Percentiles rank a stretch among this genome's conserved stretches.
Conservation (phyloP, 768 basidiomycete species). For the button mushroom (Agaricus bisporus) region DNA sequence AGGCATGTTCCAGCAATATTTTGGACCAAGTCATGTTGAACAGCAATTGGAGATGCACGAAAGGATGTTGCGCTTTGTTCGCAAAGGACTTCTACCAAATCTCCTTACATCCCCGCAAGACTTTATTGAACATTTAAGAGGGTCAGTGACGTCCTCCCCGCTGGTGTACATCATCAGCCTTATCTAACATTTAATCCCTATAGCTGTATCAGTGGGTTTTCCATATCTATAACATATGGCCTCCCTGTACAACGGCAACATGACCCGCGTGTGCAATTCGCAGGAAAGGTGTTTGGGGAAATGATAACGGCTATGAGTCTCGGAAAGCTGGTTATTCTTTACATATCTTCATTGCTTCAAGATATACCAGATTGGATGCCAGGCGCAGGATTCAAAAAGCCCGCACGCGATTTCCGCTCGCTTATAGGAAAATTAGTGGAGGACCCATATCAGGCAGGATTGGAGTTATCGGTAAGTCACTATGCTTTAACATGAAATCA, state of each 20-base stretch:
- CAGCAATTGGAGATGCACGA: background rate
- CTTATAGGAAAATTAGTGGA: background rate
- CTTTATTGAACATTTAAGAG: background rate
- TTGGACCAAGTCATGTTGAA: slow-evolving; percentile 10
- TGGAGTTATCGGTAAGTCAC: background rate
- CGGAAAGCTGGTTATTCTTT: slow-evolving; percentile 3
- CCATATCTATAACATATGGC: slow-evolving; percentile 6
- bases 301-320: background rate
- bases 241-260: background rate
- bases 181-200: background rate
- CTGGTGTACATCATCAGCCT: too few relatives aligned
- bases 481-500: background rate
- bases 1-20: slow-evolving; percentile 20
- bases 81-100: slow-evolving; percentile 1
- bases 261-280: slow-evolving; percentile 1
- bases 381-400: slow-evolving; percentile 7
- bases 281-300: background rate
- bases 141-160: background rate
- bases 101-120: background rate
- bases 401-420: background rate
- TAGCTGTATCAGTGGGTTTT: background rate
- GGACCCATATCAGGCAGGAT: background rate
- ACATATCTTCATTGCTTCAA: background rate
- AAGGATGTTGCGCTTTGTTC: background rate
- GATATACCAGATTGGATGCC: slow-evolving; percentile 11